Conservation (phyloP, 2,329 filamentous ascomycete species). For the Clathrospora elynae region DNA sequence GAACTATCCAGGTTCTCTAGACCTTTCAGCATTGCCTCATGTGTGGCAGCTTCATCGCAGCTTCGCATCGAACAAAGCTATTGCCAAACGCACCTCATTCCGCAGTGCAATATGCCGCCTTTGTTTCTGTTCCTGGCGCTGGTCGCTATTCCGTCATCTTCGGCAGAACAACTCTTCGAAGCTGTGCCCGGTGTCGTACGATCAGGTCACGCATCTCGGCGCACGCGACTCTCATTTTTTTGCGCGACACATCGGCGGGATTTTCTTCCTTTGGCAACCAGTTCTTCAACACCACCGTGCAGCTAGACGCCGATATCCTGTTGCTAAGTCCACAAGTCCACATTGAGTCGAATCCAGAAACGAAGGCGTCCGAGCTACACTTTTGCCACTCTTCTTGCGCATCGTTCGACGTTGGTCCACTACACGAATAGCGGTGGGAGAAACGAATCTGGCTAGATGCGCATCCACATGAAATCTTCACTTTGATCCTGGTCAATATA, state of each 20-base stretch:
- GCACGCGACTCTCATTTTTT: slow-evolving; percentile 74
- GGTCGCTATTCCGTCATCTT: slow-evolving; percentile 9
- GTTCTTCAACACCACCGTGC: slow-evolving; percentile 70
- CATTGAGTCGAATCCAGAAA: slow-evolving; percentile 52
- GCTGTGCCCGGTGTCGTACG: slow-evolving; percentile 72
- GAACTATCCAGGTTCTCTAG: neutral
- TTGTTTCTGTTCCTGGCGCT: slow-evolving; percentile 14
- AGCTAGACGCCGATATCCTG: slow-evolving; percentile 72
- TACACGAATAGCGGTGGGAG: slow-evolving; percentile 65
- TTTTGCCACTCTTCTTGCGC: slow-evolving; percentile 71
- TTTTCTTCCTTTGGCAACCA: slow-evolving; percentile 71
- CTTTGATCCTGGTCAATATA: slow-evolving; percentile 71
- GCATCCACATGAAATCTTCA: slow-evolving; percentile 74
- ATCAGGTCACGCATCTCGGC: slow-evolving; percentile 74
- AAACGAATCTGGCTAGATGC: slow-evolving; percentile 70
- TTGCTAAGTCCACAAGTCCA: slow-evolving; percentile 74
- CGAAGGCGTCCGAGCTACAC: slow-evolving; percentile 54
- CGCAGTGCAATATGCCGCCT: neutral
- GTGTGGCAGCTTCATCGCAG: neutral
- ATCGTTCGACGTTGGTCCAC: slow-evolving; percentile 68
- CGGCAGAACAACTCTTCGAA: slow-evolving; percentile 67
- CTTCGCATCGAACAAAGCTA: neutral
- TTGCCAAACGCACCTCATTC: neutral
- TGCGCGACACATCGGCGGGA: slow-evolving; percentile 64
- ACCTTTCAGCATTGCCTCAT: neutral